Conservation (phyloP, 2,329 filamentous ascomycete species). For the Fusarium sp. region DNA sequence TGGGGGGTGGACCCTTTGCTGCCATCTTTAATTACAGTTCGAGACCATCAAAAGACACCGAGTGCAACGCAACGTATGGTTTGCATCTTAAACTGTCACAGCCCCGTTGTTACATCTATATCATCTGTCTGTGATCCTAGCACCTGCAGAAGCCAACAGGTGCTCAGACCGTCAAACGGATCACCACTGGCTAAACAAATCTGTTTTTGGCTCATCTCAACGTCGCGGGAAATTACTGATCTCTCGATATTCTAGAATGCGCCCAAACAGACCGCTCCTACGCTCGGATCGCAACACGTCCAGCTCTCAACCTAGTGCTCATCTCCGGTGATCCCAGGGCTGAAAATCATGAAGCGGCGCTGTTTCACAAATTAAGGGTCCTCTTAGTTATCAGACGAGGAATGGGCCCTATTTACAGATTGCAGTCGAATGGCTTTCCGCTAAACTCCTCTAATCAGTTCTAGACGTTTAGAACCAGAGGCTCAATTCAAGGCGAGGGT, state of each 20-base stretch:
- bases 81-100: slow-evolving; percentile 11
- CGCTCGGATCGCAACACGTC: slow-evolving; percentile 24
- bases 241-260: slow-evolving; percentile 31
- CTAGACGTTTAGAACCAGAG: background rate
- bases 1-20: slow-evolving; percentile 19
- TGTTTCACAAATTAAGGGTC: slow-evolving; percentile 13
- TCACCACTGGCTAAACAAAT: slow-evolving; percentile 12
- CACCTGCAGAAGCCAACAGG: slow-evolving; percentile 2
- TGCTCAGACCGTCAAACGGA: slow-evolving; percentile 7
- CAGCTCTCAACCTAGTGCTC: slow-evolving; percentile 1
- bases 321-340: slow-evolving; percentile 13
- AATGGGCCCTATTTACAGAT: slow-evolving; percentile 4
- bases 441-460: background rate
- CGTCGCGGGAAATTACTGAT: slow-evolving; percentile 21
- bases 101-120: slow-evolving; percentile 5
- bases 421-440: slow-evolving; percentile 3
- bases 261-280: background rate
- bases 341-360: slow-evolving; percentile 20
- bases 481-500: background rate
- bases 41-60: slow-evolving; percentile 4
- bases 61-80: slow-evolving; percentile 13
- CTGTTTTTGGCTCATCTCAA: background rate
- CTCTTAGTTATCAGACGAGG: slow-evolving; percentile 13
- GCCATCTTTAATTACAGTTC: background rate
- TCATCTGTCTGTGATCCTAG: background rate